Base-by-base conservation (phyloP, 2,329 filamentous ascomycete genomes). In the Ophiostoma ulmi region DNA sequence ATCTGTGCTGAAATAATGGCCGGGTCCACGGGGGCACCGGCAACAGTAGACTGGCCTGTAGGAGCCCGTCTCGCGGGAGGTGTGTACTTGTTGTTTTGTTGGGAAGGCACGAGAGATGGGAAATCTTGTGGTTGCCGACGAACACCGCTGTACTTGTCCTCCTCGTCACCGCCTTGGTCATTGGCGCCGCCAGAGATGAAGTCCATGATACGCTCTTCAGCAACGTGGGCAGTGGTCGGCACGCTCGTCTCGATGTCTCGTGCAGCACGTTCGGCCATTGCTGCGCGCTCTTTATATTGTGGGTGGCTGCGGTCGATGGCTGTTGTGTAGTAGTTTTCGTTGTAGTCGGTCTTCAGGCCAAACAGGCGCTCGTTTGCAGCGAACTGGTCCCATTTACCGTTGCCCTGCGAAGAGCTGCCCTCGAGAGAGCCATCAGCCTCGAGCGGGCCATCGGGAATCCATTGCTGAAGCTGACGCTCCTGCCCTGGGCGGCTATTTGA, bases 281-380 rank as follows among this genome's bases (percentile, higher is more conserved):
- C 93, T 75, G 91, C 85, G 74, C 90, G 88, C 78, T 92, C 88
- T 74, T 87, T 89, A 80, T 96, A 97, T 70, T 90, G 85, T 0
- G 95, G 94, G 75, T 97, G 89, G 73, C 81, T 91, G 77, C 89
- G 92, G 80, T 99, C 88, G 77, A 99, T 96, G 58, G 87, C 82
- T 11, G 95, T 99, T 1, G 95, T 99, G 81, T 99, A 99, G 63
- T 95, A 88, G 75, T 92, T 93, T 80, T 98, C 95, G 77, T 98
- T 89, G 78, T 98, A 99, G 76, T 93, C 93, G 69, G 91, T 95
- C 80, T 88, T 92, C 55, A 96, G 81, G 48, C 95, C 95, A 77
- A 97, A 98, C 39, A 93, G 87, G 70, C 88, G 86, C 80, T 96
- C 92, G 77, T 98, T 98, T 73, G 87, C 90, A 71, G 92, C 91